Evolutionary conservation across 2,329 filamentous ascomycete genomes (phyloP), one percentile per base, ranked within the genome.

Genomic region (Fusarium sp.): DNA sequence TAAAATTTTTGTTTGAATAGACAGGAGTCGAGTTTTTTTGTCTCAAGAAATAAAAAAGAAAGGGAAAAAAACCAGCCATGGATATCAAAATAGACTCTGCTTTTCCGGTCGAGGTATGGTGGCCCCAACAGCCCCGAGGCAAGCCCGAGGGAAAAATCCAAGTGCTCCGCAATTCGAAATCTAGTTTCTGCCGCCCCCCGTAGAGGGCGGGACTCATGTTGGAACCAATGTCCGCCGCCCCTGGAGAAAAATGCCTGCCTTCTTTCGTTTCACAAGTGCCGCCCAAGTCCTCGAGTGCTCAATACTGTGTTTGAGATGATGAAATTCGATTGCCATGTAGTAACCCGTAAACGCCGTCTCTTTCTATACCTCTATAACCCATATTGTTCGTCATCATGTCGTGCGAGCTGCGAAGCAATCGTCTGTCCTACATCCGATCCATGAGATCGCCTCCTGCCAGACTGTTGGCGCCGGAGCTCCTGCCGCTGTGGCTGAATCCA

Each of bases 381-480:
- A 77, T 79, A 77, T 79, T 50, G 77, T 67, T 77, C 70, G 72
- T 84, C 82, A 79, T 84, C 78, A 84, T 78, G 74, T 84, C 82
- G 78, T 84, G 74, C 68, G 76, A 77, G 74, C 76, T 73, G 77
- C 77, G 66, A 72, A 65, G 38, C 71, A 70, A 74, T 66, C 74
- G 67, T 68, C 71, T 76, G 65, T 72, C 56, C 73, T 84, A 87
- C 78, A 84, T 82, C 70, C 89, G 85, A 74, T 92, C 91, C 80
- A 89, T 88, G 66, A 93, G 84, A 79, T 94, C 92, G 63, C 89
- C 90, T 40, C 94, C 94, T 27, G 93, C 91, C 69, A 97, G 86
- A 76, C 94, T 97, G 79, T 92, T 94, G 54, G 89, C 91, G 47
- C 93, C 90, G 52, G 94, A 97, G 67, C 93, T 95, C 75, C 92